These are phyloP conservation scores for Cocos nucifera DNA, from an alignment of 176 grass and related monocot genomes.

Conservation along the genomic window DNA sequence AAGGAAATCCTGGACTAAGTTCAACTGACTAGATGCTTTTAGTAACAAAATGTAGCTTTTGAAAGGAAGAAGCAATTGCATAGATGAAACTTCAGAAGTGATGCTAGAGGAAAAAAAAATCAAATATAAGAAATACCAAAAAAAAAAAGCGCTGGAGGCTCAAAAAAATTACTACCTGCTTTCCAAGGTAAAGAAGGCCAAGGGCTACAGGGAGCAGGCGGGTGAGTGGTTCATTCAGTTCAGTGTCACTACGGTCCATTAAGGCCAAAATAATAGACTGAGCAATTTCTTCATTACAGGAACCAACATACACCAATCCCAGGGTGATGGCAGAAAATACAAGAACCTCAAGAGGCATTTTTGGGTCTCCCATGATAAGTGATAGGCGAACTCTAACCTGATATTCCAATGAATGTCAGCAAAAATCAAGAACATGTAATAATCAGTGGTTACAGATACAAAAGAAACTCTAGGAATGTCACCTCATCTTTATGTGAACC, in stretches of 20 bases:
- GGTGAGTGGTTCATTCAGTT: slow-evolving; percentile 75
- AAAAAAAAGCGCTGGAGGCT: too few species aligned
- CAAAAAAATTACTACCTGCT: slow-evolving; percentile 46
- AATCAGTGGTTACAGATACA: neutral
- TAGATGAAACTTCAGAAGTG: too few species aligned
- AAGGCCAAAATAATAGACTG: slow-evolving; percentile 84
- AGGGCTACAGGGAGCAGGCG: slow-evolving; percentile 87
- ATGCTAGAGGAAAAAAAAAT: too few species aligned
- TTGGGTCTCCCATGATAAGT: slow-evolving; percentile 57
- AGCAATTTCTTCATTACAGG: slow-evolving; percentile 97
- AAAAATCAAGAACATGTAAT: neutral
- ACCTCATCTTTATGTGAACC: slow-evolving; percentile 96
- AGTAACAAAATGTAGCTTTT: too few species aligned
- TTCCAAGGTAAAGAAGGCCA: slow-evolving; percentile 95
- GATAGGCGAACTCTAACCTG: slow-evolving; percentile 75
- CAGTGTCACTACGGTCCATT: slow-evolving; percentile 80
- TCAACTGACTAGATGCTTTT: too few species aligned
- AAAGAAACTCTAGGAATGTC: neutral
- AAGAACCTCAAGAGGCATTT: slow-evolving; percentile 76
- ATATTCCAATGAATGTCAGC: slow-evolving; percentile 19
- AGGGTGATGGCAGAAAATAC: slow-evolving; percentile 82
- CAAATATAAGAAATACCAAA: too few species aligned
- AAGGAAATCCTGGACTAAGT: too few species aligned
- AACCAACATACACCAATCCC: slow-evolving; percentile 89
- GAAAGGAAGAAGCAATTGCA: too few species aligned